Evolutionary conservation across 2,329 filamentous ascomycete genomes (phyloP), one percentile per base, ranked within the genome.

Genomic region (Drechslerella dactyloides): DNA sequence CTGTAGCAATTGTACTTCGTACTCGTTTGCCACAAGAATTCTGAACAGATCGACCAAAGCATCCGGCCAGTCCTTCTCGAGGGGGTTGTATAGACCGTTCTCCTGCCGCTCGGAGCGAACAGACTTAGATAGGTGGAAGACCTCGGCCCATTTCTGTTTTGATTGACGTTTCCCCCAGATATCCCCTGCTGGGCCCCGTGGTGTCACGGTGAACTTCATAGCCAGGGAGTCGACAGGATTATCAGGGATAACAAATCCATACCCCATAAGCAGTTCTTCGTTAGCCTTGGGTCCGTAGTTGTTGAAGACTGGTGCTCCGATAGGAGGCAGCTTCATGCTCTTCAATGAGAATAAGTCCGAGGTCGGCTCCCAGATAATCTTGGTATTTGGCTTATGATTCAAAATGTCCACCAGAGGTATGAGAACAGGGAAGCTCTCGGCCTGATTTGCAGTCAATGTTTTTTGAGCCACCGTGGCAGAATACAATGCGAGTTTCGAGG

Each of bases 231-330:
- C 83, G 44, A 81, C 79, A 0, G 81, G 81, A 42, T 84, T 84
- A 46, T 81, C 74, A 4, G 77, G 75, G 13, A 83, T 78, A 66
- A 81, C 82, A 76, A 85, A 85, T 2, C 83, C 83, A 64, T 85
- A 85, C 2, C 83, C 83, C 51, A 83, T 80, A 1, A 85, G 77
- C 1, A 85, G 77, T 74, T 85, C 83, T 72, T 83, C 82, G 56
- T 85, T 85, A 4, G 80, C 78, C 73, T 84, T 84, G 1, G 83
- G 81, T 0, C 81, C 83, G 62, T 85, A 85, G 74, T 85, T 85
- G 75, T 85, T 85, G 77, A 79, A 82, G 1, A 85, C 76, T 70
- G 84, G 80, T 2, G 79, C 77, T 1, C 81, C 82, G 2, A 79
- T 77, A 1, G 27, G 5, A 6, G 68, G 51, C 10, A 23, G n/a